phyloP scores from a whole-genome alignment of 805 yeast genomes.

The Jamesozyma piceae region DNA sequence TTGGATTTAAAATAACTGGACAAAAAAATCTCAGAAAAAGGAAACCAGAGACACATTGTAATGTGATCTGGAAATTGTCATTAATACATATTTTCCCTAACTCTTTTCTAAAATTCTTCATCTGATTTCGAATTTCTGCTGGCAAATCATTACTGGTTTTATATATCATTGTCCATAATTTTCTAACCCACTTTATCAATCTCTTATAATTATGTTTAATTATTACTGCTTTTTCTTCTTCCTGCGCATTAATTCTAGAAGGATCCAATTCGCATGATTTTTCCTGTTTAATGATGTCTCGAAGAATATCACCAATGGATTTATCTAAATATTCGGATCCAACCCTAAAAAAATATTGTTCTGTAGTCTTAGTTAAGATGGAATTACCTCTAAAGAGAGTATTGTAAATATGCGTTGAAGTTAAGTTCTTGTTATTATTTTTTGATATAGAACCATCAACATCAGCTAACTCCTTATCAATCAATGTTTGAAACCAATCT shows the following conservation, averaged over 20 bases:
- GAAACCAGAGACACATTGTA: constrained; percentile 75
- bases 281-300: constrained; percentile 41
- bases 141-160: constrained; percentile 71
- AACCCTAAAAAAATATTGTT: constrained; percentile 60
- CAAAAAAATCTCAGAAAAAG: constrained; percentile 77
- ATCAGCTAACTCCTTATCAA: constrained; percentile 54
- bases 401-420: constrained; percentile 36
- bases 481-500: constrained; percentile 62
- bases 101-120: constrained; percentile 52
- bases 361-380: constrained; percentile 71
- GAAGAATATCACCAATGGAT: constrained; percentile 62
- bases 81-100: constrained; percentile 50
- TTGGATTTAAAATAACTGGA: constrained; percentile 88
- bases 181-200: constrained; percentile 42
- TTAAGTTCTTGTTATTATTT: constrained; percentile 15
- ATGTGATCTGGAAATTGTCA: constrained; percentile 37
- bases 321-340: constrained; percentile 74
- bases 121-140: constrained; percentile 48
- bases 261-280: constrained; percentile 80
- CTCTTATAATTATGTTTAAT: constrained; percentile 41
- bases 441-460: constrained; percentile 18
- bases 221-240: constrained; percentile 31
- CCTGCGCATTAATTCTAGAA: constrained; percentile 35
- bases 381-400: constrained; percentile 80
- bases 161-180: constrained; percentile 59